phyloP scores from a whole-genome alignment of 106 monocot species.

The Apostasia ramifera region DNA sequence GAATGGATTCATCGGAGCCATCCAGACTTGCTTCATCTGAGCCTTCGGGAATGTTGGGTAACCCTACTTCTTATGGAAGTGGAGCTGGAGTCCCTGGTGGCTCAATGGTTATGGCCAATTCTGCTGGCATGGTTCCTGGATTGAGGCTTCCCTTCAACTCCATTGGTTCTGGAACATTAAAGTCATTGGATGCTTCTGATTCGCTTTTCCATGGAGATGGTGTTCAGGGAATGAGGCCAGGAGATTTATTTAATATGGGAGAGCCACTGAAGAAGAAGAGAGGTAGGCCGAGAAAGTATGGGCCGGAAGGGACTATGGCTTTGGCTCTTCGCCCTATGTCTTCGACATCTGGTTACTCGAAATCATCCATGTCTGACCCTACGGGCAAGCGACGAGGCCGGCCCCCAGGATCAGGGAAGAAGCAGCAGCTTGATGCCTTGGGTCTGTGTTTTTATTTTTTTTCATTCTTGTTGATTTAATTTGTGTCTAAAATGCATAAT shows the following conservation, averaged over 20 bases:
- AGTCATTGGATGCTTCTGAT: conserved; percentile 16
- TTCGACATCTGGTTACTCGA: conserved; percentile 18
- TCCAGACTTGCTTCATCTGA: conserved; percentile 23
- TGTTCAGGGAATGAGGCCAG: conserved; percentile 9
- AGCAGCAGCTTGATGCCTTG: conserved; percentile 57
- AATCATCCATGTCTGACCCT: conserved; percentile 23
- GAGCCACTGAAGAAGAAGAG: conserved; percentile 55
- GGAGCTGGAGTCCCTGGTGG: conserved; percentile 5
- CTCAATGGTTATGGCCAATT: conserved; percentile 19
- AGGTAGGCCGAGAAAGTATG: conserved; percentile 74
- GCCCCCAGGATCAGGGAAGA: conserved; percentile 59
- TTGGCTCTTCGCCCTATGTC: conserved; percentile 33
- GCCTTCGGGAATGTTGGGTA: conserved; percentile 20
- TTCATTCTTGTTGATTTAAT: background rate
- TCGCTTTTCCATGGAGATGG: conserved; percentile 18
- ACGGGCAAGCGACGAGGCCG: conserved; percentile 43
- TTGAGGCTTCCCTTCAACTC: conserved; percentile 29
- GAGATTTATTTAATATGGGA: conserved; percentile 22
- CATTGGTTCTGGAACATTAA: conserved; percentile 13
- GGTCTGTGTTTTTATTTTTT: conserved; percentile 22
- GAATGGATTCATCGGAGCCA: conserved; percentile 31
- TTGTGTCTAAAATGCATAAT: background rate
- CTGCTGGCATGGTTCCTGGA: conserved; percentile 19
- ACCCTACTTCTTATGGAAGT: conserved; percentile 13
- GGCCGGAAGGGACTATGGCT: conserved; percentile 59